Evolutionary conservation across 192 early-diverging fungal genomes (phyloP).

Genomic region (Allomyces arbusculus): DNA sequence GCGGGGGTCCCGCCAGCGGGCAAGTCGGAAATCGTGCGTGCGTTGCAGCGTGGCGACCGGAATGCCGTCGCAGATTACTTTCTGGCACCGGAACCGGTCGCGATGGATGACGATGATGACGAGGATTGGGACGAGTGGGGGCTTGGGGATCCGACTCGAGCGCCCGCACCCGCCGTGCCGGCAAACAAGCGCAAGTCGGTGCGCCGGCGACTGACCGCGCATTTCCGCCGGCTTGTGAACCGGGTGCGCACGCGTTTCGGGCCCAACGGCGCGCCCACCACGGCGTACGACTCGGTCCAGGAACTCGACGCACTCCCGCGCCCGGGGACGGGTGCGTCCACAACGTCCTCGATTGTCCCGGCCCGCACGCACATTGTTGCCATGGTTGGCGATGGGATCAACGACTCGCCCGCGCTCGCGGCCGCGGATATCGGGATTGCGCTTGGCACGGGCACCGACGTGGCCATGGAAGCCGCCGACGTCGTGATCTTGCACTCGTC

Average conservation of each 20-base stretch:
- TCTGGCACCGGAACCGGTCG: too few species aligned
- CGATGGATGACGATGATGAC: too few species aligned
- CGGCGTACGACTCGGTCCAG: not conserved
- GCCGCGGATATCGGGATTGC: constrained; percentile 73
- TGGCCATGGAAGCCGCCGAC: constrained; percentile 82
- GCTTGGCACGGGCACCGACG: constrained; percentile 74
- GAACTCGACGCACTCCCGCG: not conserved
- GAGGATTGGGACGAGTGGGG: too few species aligned
- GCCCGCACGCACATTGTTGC: constrained; percentile 36
- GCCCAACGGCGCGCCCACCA: not conserved
- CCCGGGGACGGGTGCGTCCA: too few species aligned
- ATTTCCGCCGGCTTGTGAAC: too few species aligned
- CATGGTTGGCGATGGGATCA: constrained; percentile 94
- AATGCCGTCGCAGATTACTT: too few species aligned
- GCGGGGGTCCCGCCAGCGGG: constrained; percentile 79
- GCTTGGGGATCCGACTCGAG: too few species aligned
- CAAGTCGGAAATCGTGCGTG: constrained; percentile 56
- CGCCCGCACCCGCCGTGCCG: too few species aligned
- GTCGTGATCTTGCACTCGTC: constrained; percentile 84
- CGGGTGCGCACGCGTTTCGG: not conserved
- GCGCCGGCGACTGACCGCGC: too few species aligned
- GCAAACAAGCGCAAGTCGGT: too few species aligned
- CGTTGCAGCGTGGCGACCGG: constrained; percentile 30
- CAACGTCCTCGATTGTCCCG: not conserved
- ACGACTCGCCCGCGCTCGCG: constrained; percentile 81